A percentile compares a stretch with the other conserved stretches of the same genome.
Evolutionary conservation across 345 rosid genomes (phyloP).

Genomic region (Gossypium stocksii): DNA sequence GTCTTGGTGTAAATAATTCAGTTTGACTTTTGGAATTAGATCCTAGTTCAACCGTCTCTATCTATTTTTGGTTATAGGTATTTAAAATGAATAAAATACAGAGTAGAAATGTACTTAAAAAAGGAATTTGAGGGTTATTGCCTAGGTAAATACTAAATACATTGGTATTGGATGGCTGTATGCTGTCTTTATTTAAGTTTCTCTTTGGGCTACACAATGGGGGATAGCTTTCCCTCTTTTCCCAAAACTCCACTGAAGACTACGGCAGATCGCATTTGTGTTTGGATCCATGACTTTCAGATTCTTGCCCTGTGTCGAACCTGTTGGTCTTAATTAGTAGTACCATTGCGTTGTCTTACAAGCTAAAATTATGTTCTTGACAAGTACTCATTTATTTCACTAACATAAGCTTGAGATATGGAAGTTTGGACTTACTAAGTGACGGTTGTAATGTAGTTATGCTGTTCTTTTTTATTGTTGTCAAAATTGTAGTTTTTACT

Average conservation of each 20-base stretch:
- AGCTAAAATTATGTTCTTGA: background rate
- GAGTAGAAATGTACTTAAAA: background rate
- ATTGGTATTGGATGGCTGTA: background rate
- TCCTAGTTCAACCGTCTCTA: background rate
- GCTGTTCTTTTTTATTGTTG: background rate
- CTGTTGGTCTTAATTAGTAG: background rate
- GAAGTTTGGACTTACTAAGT: background rate
- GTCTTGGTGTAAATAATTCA: constrained; percentile 9
- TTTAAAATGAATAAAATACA: background rate
- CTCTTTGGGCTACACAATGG: background rate
- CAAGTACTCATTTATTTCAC: background rate
- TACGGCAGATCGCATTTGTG: background rate
- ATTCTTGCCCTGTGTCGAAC: background rate
- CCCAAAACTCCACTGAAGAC: background rate
- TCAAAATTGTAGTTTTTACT: background rate
- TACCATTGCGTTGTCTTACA: background rate
- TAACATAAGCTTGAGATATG: background rate
- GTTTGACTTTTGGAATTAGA: background rate
- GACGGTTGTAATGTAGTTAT: background rate
- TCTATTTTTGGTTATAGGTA: background rate
- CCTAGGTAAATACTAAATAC: background rate
- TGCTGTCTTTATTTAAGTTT: background rate
- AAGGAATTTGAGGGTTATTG: background rate
- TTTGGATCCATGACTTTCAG: background rate
- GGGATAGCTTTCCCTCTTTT: background rate